Conservation (phyloP, 1,139 yeast genomes). For the Saccharomyces pastorianus region DNA sequence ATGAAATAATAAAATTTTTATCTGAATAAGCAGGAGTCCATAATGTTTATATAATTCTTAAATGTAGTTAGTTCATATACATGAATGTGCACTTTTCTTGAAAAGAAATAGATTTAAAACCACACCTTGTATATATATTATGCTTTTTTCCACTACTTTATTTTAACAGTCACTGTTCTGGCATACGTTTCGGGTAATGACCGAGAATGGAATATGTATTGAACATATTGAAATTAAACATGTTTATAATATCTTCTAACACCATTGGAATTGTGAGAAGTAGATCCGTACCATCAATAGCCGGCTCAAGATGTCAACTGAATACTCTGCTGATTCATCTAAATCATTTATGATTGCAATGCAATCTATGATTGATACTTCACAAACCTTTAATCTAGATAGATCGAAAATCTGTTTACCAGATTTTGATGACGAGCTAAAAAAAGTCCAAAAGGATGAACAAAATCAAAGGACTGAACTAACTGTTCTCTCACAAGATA, state of each 20-base stretch:
- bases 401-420: slow-evolving; percentile 19
- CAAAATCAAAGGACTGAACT: slow-evolving; percentile 13
- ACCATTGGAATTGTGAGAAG: not conserved
- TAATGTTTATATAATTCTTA: slow-evolving; percentile 9
- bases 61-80: not conserved
- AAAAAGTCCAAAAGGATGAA: slow-evolving; percentile 23
- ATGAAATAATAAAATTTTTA: slow-evolving; percentile 1
- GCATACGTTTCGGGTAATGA: not conserved
- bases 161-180: too few relatives aligned
- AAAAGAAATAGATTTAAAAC: not conserved
- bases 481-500: slow-evolving; percentile 28
- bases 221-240: not conserved
- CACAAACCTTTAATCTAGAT: slow-evolving; percentile 33
- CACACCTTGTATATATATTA: too few relatives aligned
- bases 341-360: slow-evolving; percentile 73
- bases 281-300: not conserved
- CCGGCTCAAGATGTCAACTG: slow-evolving; percentile 27
- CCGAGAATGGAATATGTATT: not conserved
- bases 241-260: not conserved
- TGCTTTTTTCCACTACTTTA: too few relatives aligned
- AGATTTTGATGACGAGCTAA: slow-evolving; percentile 24
- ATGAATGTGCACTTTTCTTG: not conserved
- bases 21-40: not conserved
- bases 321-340: slow-evolving; percentile 53
- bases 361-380: slow-evolving; percentile 51